A percentile compares a stretch with the other conserved stretches of the same genome.
Conservation (phyloP, 192 early-diverging fungal species). For the Phlyctochytrium arcticum region DNA sequence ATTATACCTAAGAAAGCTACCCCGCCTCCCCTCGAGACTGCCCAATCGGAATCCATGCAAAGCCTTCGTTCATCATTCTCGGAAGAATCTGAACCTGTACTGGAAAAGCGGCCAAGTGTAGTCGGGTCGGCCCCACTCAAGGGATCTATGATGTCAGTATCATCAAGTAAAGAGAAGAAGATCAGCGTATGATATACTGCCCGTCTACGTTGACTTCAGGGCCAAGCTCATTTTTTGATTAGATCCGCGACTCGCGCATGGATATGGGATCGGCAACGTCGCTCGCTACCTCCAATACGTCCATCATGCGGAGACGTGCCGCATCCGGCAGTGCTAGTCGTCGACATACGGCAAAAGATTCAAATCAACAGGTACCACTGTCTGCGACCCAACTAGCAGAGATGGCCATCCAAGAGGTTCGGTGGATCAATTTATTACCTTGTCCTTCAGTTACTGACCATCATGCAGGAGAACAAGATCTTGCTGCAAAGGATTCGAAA, state of each 20-base stretch:
- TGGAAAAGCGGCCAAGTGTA: background rate
- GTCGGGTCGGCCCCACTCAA: background rate
- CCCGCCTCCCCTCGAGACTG: background rate
- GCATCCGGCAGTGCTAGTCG: background rate
- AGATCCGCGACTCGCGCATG: background rate
- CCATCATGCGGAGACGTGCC: background rate
- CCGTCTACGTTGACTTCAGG: background rate
- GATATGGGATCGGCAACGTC: slow-evolving; percentile 13
- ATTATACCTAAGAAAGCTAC: background rate
- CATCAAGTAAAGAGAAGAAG: background rate
- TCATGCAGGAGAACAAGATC: slow-evolving; percentile 5
- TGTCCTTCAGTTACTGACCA: background rate
- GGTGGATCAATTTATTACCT: background rate
- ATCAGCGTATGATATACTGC: background rate
- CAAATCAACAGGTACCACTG: background rate
- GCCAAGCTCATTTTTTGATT: no score
- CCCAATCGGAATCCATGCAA: no score
- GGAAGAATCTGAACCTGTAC: background rate
- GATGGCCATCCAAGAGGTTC: slow-evolving; percentile 40
- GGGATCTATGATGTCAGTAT: background rate
- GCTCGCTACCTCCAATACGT: background rate
- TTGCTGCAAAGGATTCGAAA: slow-evolving; percentile 20
- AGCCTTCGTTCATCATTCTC: background rate
- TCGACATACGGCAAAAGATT: background rate
- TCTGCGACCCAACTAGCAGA: slow-evolving; percentile 27